These are phyloP conservation scores for Plantago ovata DNA, from an alignment of 257 asterid genomes.

Conservation along the genomic window DNA sequence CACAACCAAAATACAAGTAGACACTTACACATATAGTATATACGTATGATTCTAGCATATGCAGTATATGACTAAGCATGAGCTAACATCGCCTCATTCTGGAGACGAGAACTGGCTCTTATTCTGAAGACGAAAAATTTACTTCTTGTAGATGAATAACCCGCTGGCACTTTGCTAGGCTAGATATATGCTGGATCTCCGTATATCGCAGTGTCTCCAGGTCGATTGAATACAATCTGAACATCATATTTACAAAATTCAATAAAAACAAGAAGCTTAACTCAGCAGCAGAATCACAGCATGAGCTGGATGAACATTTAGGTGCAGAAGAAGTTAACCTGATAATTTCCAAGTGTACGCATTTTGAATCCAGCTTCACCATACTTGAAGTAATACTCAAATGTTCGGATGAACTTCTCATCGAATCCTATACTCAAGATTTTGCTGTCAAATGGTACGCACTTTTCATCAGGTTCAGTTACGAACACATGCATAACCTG, in stretches of 20 bases:
- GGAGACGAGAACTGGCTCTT: too few relatives aligned
- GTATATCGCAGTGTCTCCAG: constrained; percentile 36
- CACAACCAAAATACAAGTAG: too few relatives aligned
- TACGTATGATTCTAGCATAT: too few relatives aligned
- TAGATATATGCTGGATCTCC: constrained; percentile 24
- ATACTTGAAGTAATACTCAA: constrained; percentile 58
- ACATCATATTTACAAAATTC: background rate
- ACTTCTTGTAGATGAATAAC: too few relatives aligned
- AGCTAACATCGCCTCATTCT: too few relatives aligned
- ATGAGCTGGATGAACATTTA: too few relatives aligned
- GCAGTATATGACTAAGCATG: too few relatives aligned
- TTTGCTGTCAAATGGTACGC: constrained; percentile 22
- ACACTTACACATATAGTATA: too few relatives aligned
- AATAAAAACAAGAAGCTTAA: background rate
- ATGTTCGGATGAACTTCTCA: constrained; percentile 46
- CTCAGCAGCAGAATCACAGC: too few relatives aligned
- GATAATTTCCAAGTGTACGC: constrained; percentile 39
- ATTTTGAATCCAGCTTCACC: constrained; percentile 48
- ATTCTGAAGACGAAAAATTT: too few relatives aligned
- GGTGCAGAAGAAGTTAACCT: too few relatives aligned
- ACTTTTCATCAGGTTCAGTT: background rate
- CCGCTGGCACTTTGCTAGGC: background rate
- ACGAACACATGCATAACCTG: background rate
- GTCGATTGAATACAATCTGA: constrained; percentile 42
- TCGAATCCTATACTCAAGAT: constrained; percentile 42